A percentile compares a stretch with the other conserved stretches of the same genome.
These are phyloP conservation scores for Penicillium sp. DNA, from an alignment of 2,329 filamentous ascomycete genomes.

Conservation along the genomic window DNA sequence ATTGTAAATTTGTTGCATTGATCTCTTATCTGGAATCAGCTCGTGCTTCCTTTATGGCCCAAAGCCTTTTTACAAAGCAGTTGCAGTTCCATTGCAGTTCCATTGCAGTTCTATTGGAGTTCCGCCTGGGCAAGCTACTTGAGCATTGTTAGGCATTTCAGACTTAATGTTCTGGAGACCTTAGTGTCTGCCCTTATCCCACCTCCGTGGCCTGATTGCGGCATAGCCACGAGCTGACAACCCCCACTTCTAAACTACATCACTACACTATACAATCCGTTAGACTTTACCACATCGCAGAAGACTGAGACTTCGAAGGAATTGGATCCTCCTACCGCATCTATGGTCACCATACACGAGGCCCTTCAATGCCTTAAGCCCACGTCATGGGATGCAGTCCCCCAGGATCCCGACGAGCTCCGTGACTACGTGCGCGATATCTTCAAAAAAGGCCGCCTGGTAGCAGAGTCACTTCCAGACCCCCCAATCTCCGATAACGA, in stretches of 20 bases:
- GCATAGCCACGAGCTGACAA: neutral
- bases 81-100: neutral
- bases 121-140: neutral
- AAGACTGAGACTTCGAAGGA: neutral
- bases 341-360: conserved; percentile 59
- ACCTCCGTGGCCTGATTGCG: neutral
- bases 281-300: neutral
- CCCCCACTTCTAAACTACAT: neutral
- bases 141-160: neutral
- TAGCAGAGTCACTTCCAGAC: conserved; percentile 73
- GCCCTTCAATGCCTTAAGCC: conserved; percentile 58
- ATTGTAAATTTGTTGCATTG: neutral
- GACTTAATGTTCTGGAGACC: neutral
- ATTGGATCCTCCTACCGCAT: neutral
- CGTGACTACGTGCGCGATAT: conserved; percentile 56
- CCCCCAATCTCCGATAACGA: conserved; percentile 39
- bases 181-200: neutral
- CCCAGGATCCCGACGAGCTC: conserved; percentile 49
- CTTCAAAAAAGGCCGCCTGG: conserved; percentile 65
- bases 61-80: neutral
- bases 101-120: neutral
- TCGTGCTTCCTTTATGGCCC: neutral
- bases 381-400: conserved; percentile 53
- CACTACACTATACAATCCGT: neutral
- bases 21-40: neutral